Percentiles rank a stretch among this genome's conserved stretches.
Evolutionary conservation across 177 flowering plant genomes (phyloP).

Genomic region (Vitis hybrid): DNA sequence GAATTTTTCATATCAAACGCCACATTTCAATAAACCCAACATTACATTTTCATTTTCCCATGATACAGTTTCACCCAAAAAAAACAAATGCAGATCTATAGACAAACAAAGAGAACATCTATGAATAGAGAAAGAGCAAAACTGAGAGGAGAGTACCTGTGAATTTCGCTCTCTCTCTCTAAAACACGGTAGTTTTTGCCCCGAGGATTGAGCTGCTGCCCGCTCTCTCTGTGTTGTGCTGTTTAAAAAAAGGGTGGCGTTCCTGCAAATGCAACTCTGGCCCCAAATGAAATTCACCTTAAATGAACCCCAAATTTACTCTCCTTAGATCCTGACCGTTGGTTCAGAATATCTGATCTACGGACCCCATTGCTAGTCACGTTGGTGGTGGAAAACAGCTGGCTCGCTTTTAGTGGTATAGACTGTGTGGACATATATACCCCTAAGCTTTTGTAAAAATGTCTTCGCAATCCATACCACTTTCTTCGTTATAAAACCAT

Average conservation of each 20-base stretch:
- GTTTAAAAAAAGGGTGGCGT: conserved; percentile 24
- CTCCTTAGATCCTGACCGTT: conserved; percentile 28
- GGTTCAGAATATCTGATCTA: conserved; percentile 9
- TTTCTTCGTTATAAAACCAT: neutral
- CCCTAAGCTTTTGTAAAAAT: conserved; percentile 3
- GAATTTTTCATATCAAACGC: no score
- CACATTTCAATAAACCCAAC: no score
- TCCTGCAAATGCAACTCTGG: conserved; percentile 20
- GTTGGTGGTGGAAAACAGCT: conserved; percentile 31
- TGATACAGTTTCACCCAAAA: no score
- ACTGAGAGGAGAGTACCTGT: conserved; percentile 8
- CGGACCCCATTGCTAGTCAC: conserved; percentile 26
- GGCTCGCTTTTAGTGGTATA: conserved; percentile 17
- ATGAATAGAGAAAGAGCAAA: neutral
- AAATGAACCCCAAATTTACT: conserved; percentile 39
- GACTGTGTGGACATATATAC: conserved; percentile 10
- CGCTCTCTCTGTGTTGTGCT: neutral
- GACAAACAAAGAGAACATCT: neutral
- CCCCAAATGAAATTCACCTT: conserved; percentile 31
- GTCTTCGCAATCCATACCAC: neutral
- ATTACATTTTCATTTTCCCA: no score
- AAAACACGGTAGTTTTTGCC: no score
- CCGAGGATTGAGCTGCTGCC: neutral
- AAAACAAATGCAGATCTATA: neutral
- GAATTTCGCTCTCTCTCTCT: conserved; percentile 7